Conservation (phyloP, 2,329 filamentous ascomycete genomes). For the Diaporthe amygdali region DNA sequence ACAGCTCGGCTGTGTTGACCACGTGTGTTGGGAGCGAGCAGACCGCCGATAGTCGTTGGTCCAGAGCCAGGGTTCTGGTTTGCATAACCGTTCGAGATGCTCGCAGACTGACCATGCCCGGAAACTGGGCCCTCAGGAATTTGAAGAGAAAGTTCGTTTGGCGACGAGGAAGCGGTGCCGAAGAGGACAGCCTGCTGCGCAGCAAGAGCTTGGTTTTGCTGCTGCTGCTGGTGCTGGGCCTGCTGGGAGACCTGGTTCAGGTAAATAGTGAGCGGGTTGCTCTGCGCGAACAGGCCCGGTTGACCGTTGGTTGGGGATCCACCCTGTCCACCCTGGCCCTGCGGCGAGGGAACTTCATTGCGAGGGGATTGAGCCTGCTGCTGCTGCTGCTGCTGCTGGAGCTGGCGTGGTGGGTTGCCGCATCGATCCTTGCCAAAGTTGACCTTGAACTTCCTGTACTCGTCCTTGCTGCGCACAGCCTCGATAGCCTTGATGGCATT, state of each 20-base stretch:
- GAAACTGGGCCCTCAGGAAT: constrained; percentile 65
- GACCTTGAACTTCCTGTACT: constrained; percentile 98
- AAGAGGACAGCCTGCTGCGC: constrained; percentile 84
- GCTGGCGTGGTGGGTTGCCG: constrained; percentile 92
- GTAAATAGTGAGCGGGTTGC: constrained; percentile 93
- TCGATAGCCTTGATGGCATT: constrained; percentile 99
- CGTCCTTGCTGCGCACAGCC: constrained; percentile 89
- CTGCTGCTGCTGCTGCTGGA: constrained; percentile 62
- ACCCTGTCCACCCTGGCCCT: constrained; percentile 64
- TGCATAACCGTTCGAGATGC: constrained; percentile 68
- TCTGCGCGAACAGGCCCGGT: constrained; percentile 77
- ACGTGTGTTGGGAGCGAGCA: constrained; percentile 74
- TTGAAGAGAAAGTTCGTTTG: constrained; percentile 62
- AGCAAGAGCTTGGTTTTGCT: constrained; percentile 73
- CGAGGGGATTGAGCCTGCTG: constrained; percentile 68
- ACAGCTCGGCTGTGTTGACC: constrained; percentile 80
- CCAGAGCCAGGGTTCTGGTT: constrained; percentile 57
- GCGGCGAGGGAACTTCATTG: constrained; percentile 63
- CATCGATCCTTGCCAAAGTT: constrained; percentile 99
- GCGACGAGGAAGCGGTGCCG: constrained; percentile 69
- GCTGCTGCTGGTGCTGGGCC: constrained; percentile 68
- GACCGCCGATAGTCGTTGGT: constrained; percentile 74
- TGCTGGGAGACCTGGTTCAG: constrained; percentile 81
- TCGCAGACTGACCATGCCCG: constrained; percentile 69
- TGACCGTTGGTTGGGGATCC: constrained; percentile 61